phyloP scores from a whole-genome alignment of 495 filamentous ascomycete genomes.

The Penicillium alfredii region DNA sequence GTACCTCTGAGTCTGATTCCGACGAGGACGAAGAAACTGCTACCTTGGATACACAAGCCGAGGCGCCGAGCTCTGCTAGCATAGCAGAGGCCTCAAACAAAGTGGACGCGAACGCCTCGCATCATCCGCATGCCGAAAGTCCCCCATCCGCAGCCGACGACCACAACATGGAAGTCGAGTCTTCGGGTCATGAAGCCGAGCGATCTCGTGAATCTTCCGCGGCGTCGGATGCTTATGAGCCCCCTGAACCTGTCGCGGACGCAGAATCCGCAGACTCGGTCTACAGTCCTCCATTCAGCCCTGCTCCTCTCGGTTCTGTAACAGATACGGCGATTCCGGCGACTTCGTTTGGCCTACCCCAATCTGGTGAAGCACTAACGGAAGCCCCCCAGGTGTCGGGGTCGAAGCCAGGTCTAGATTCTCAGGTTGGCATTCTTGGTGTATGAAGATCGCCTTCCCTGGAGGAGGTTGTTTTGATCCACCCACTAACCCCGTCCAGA shows the following conservation, averaged over 20 bases:
- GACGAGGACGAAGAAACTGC: slow-evolving; percentile 14
- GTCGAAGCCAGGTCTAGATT: slow-evolving; percentile 12
- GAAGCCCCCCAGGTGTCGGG: slow-evolving; percentile 24
- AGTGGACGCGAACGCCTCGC: slow-evolving; percentile 1
- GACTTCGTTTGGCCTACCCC: slow-evolving; percentile 16
- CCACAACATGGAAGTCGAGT: not conserved
- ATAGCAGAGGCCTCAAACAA: not conserved
- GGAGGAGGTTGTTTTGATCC: slow-evolving; percentile 6
- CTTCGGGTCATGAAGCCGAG: slow-evolving; percentile 3
- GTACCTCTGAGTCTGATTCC: slow-evolving; percentile 14
- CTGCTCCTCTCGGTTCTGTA: slow-evolving; percentile 21
- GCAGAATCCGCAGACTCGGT: slow-evolving; percentile 25
- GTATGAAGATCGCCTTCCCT: slow-evolving; percentile 28
- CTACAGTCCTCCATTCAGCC: slow-evolving; percentile 38
- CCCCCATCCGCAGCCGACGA: not conserved
- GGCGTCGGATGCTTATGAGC: slow-evolving; percentile 52
- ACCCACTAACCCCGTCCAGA: slow-evolving; percentile 24
- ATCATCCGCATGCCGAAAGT: not conserved
- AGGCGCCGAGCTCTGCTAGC: not conserved
- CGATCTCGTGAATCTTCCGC: slow-evolving; percentile 27
- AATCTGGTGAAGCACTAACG: slow-evolving; percentile 29
- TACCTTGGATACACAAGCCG: not conserved
- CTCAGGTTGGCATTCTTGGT: slow-evolving; percentile 31
- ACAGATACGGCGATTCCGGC: slow-evolving; percentile 13
- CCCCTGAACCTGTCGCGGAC: slow-evolving; percentile 44